Conservation (phyloP, 208 protist species). For the Wallacemonas collosoma region DNA sequence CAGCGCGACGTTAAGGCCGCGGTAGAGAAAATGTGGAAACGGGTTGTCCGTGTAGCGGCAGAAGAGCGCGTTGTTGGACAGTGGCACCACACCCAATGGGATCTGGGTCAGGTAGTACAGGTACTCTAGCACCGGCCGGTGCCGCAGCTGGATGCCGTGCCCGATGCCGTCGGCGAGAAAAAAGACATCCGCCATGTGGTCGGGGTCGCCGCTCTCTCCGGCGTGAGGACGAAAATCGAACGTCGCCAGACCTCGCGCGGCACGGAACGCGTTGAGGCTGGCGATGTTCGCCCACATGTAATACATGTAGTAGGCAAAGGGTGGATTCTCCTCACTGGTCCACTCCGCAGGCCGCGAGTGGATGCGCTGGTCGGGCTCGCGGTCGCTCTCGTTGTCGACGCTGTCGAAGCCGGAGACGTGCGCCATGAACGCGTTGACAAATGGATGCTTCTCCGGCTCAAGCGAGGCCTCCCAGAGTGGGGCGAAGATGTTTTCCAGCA, state of each 20-base stretch:
- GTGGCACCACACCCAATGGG: conserved; percentile 96
- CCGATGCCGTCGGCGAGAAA: conserved; percentile 90
- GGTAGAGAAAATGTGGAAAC: conserved; percentile 92
- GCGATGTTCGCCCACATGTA: conserved; percentile 98
- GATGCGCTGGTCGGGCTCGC: conserved; percentile 53
- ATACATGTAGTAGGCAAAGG: conserved; percentile 95
- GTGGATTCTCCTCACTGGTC: conserved; percentile 60
- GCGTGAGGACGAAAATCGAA: conserved; percentile 97
- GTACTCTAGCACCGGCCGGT: conserved; percentile 96
- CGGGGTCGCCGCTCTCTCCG: conserved; percentile 94
- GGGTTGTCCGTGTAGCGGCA: conserved; percentile 95
- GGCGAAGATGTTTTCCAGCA: conserved; percentile 96
- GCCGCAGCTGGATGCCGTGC: conserved; percentile 96
- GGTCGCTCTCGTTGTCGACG: conserved; percentile 96
- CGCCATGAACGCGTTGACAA: conserved; percentile 93
- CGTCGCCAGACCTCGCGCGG: conserved; percentile 80
- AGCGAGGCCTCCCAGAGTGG: conserved; percentile 97
- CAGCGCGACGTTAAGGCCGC: conserved; percentile 96
- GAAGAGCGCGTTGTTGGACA: conserved; percentile 99
- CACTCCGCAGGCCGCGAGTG: conserved; percentile 43
- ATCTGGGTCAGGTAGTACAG: conserved; percentile 98
- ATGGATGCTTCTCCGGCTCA: conserved; percentile 90
- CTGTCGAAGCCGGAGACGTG: conserved; percentile 97
- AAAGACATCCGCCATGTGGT: conserved; percentile 89
- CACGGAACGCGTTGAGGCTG: conserved; percentile 94